Evolutionary conservation across 495 filamentous ascomycete species (phyloP).

Genomic region (Penicillium arizonense): DNA sequence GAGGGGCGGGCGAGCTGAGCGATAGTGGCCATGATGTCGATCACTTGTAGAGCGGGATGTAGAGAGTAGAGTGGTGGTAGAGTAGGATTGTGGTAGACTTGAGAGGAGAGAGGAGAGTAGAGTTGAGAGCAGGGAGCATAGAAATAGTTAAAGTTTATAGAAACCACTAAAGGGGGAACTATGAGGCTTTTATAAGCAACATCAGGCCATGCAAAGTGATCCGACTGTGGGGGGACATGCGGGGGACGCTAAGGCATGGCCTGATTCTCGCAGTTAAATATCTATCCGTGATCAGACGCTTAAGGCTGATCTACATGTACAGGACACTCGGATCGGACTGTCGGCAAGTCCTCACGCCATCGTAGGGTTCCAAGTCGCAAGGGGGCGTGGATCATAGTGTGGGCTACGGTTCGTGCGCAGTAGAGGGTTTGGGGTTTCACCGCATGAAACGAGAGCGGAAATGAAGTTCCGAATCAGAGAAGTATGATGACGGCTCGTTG

Average conservation of each 20-base stretch:
- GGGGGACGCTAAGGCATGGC: conserved; percentile 13
- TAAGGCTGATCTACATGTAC: neutral
- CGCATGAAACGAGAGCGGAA: conserved; percentile 7
- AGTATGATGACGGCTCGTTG: neutral
- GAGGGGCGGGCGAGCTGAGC: conserved; percentile 35
- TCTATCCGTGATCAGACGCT: conserved; percentile 13
- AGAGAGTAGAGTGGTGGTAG: neutral
- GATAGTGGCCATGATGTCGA: conserved; percentile 27
- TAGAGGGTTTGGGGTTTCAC: conserved; percentile 5
- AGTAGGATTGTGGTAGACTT: neutral
- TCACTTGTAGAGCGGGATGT: neutral
- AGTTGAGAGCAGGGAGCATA: neutral
- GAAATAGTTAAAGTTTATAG: neutral
- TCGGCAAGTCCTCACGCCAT: conserved; percentile 24
- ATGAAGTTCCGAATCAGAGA: neutral
- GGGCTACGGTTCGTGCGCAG: neutral
- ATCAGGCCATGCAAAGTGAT: conserved; percentile 24
- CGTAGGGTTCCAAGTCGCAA: conserved; percentile 13
- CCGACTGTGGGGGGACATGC: conserved; percentile 17
- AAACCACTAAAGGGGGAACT: neutral
- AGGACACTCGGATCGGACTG: neutral
- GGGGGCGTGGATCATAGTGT: neutral
- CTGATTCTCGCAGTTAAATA: conserved; percentile 10
- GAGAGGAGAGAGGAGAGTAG: neutral
- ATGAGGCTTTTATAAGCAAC: conserved; percentile 8